phyloP scores from a whole-genome alignment of 768 basidiomycete genomes.

The Brasilioporus rufonigricans region DNA sequence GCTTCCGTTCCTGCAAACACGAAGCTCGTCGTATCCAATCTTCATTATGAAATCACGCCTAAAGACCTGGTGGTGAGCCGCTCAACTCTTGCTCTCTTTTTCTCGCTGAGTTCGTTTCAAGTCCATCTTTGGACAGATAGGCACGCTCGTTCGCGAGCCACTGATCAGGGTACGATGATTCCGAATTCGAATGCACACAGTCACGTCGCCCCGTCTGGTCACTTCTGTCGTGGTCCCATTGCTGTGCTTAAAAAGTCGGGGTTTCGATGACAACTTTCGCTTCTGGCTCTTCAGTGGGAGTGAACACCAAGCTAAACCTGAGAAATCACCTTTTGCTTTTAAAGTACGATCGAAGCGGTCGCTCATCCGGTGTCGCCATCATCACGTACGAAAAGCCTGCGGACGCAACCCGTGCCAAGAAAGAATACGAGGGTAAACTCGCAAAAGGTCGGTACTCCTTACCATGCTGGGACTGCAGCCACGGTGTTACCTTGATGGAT shows the following conservation, averaged over 20 bases:
- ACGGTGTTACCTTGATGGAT: background rate
- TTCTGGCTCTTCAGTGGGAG: slow-evolving; percentile 34
- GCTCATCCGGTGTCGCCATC: slow-evolving; percentile 81
- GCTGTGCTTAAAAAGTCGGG: slow-evolving; percentile 27
- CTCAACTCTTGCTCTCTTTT: background rate
- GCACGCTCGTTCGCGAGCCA: slow-evolving; percentile 91
- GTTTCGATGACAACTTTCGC: slow-evolving; percentile 43
- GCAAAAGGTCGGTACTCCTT: slow-evolving; percentile 64
- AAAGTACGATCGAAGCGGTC: slow-evolving; percentile 95
- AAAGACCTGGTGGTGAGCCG: slow-evolving; percentile 82
- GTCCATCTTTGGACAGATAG: slow-evolving; percentile 90
- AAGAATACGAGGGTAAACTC: slow-evolving; percentile 80
- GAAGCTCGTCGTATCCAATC: slow-evolving; percentile 76
- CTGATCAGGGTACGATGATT: slow-evolving; percentile 86
- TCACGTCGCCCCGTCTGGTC: slow-evolving; percentile 34
- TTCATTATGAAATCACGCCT: slow-evolving; percentile 90
- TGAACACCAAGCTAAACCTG: slow-evolving; percentile 56
- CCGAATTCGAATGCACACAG: slow-evolving; percentile 40
- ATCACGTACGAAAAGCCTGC: slow-evolving; percentile 74
- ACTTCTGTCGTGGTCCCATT: slow-evolving; percentile 32
- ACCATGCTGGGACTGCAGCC: background rate
- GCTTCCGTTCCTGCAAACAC: slow-evolving; percentile 33
- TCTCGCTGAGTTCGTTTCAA: slow-evolving; percentile 30
- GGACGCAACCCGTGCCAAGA: slow-evolving; percentile 82
- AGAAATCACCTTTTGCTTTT: slow-evolving; percentile 45